Percentiles rank a stretch among this genome's conserved stretches.
Conservation (phyloP, 441 rosid species). For the Sinapis alba region DNA sequence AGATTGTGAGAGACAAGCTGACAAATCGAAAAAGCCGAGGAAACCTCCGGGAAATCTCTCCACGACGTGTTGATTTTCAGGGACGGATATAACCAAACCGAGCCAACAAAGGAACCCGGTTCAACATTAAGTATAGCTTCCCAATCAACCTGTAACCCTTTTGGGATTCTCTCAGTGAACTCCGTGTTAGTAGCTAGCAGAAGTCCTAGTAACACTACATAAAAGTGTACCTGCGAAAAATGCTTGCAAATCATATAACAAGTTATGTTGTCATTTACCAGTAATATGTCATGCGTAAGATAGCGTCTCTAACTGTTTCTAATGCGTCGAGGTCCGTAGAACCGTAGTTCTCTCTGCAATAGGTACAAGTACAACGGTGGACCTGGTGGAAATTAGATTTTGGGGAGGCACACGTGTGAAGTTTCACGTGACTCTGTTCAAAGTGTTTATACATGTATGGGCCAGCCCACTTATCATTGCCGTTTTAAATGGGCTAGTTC, state of each 20-base stretch:
- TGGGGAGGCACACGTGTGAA: too few relatives aligned
- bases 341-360: constrained; percentile 76
- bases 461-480: constrained; percentile 19
- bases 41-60: constrained; percentile 83
- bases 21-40: constrained; percentile 56
- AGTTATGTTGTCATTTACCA: constrained; percentile 54
- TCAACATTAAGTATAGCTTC: constrained; percentile 84
- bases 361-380: constrained; percentile 48
- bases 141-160: constrained; percentile 90
- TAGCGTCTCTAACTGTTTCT: constrained; percentile 73
- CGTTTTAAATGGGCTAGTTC: background rate
- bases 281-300: constrained; percentile 92
- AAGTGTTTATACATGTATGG: background rate
- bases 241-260: background rate
- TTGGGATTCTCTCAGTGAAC: constrained; percentile 68
- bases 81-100: constrained; percentile 86
- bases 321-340: constrained; percentile 66
- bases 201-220: constrained; percentile 83
- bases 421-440: too few relatives aligned
- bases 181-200: constrained; percentile 94
- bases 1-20: background rate
- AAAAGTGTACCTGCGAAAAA: constrained; percentile 78
- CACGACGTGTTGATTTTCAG: constrained; percentile 72
- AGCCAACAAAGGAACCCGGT: constrained; percentile 59
- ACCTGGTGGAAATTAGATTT: background rate